Evolutionary conservation across 2,329 filamentous ascomycete species (phyloP), one percentile per base, ranked within the genome.

Genomic region (Diaporthe australafricana): DNA sequence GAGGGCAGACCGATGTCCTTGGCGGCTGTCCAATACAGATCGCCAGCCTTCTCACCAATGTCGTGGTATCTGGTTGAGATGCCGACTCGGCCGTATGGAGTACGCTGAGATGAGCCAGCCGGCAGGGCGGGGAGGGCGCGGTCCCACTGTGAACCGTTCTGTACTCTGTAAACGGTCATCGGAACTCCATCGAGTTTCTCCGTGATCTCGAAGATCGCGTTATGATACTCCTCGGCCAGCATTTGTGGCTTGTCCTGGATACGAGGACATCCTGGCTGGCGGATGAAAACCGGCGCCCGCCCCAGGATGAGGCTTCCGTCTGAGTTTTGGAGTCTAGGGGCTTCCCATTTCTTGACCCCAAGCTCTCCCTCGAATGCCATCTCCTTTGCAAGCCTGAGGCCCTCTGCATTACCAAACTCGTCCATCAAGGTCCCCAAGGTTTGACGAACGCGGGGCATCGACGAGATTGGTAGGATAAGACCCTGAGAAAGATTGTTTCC

Each of bases 171-270:
- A 35, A 80, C 72, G 1, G 76, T 77, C 77, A 81, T 80, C 20
- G 79, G 76, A 2, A 77, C 32, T 1, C 80, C 80, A 67, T 81
- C 80, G 4, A 81, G 75, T 73, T 81, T 81, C 69, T 80, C 78
- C 3, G 79, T 80, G 67, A 80, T 72, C 56, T 80, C 77, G 68
- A 77, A 80, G 73, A 20, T 76, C 47, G 32, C 55, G 70, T 38
- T 65, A 25, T 14, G 40, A 17, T 9, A 3, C 0, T 20, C n/a
- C n/a, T n/a, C n/a, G n/a, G 52, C 74, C 60, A 80, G 77, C 5
- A 76, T 63, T 7, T 62, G 5, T 2, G 72, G 60, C 2, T 78
- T 56, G 70, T 81, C 77, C 70, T 81, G 79, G 0, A 75, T 77
- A 3, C 80, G 75, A 5, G 70, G 53, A 68, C 76, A 78, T 5